Percentiles rank a stretch among this genome's conserved stretches.
phyloP scores from a whole-genome alignment of 164 flowering plant genomes.

The Protea cynaroides region DNA sequence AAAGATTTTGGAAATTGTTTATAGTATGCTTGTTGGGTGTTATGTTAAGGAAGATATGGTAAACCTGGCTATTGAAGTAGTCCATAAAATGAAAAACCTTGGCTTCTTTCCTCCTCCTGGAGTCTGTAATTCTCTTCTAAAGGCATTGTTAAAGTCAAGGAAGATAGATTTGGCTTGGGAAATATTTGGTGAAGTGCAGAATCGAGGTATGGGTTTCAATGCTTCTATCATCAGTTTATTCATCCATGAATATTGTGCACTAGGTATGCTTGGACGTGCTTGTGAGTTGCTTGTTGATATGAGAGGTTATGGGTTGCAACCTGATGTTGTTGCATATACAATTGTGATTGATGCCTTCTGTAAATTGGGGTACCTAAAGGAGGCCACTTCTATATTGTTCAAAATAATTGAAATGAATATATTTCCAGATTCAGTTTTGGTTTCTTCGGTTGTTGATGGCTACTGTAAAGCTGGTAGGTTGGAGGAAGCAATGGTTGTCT shows the following conservation, averaged over 20 bases:
- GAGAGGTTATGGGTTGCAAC: constrained; percentile 30
- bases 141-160: constrained; percentile 21
- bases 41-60: constrained; percentile 32
- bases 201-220: constrained; percentile 19
- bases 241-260: constrained; percentile 26
- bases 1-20: constrained; percentile 23
- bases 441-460: constrained; percentile 40
- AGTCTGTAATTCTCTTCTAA: constrained; percentile 33
- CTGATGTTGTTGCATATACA: constrained; percentile 44
- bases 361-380: constrained; percentile 29
- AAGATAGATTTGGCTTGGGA: constrained; percentile 38
- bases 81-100: constrained; percentile 22
- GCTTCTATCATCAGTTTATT: constrained; percentile 31
- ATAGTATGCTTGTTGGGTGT: constrained; percentile 37
- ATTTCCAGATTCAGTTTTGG: constrained; percentile 30
- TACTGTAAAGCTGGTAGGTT: constrained; percentile 30
- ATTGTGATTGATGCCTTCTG: constrained; percentile 35
- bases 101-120: constrained; percentile 26
- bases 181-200: constrained; percentile 30
- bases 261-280: constrained; percentile 29
- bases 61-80: constrained; percentile 24
- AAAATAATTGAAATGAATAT: constrained; percentile 30
- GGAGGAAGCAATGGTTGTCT: constrained; percentile 27
- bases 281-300: constrained; percentile 36
- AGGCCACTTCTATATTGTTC: constrained; percentile 39